Evolutionary conservation across 225 moss, liverwort and hornwort species (phyloP).

Genomic region (Anthoceros angustus): DNA sequence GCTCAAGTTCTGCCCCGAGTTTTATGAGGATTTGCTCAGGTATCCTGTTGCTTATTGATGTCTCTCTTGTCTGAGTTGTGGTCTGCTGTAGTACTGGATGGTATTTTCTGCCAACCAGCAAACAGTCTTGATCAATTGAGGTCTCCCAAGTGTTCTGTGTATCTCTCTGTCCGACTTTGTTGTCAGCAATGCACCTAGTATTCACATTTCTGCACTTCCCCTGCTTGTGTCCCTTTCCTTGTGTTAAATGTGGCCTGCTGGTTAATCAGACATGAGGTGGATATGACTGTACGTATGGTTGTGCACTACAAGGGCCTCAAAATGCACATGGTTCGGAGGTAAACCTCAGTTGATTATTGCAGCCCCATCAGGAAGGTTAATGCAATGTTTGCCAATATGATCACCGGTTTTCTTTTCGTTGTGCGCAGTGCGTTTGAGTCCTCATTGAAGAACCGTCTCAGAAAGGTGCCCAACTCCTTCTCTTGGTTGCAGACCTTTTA

Average conservation of each 20-base stretch:
- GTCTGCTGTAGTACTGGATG: conserved; percentile 4
- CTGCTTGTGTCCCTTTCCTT: too few relatives aligned
- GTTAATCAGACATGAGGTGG: conserved; percentile 58
- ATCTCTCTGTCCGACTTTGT: too few relatives aligned
- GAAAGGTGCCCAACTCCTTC: conserved; percentile 33
- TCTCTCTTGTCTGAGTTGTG: neutral
- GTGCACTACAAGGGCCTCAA: conserved; percentile 94
- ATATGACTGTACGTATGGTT: conserved; percentile 94
- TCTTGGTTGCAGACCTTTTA: neutral
- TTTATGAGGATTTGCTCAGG: conserved; percentile 88
- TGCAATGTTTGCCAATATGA: neutral
- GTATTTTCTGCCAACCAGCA: neutral
- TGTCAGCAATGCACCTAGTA: too few relatives aligned
- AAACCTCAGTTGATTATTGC: conserved; percentile 9
- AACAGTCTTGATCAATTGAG: neutral
- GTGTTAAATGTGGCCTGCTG: neutral
- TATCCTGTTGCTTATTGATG: conserved; percentile 8
- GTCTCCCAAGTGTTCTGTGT: too few relatives aligned
- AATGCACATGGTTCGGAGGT: conserved; percentile 94
- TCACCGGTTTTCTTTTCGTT: neutral
- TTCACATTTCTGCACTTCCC: too few relatives aligned
- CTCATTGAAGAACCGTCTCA: conserved; percentile 51
- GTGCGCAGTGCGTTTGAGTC: conserved; percentile 75
- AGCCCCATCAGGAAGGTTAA: neutral
- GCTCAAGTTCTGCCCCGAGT: conserved; percentile 54